phyloP scores from a whole-genome alignment of 345 rosid genomes.

The Lepidium africanum region DNA sequence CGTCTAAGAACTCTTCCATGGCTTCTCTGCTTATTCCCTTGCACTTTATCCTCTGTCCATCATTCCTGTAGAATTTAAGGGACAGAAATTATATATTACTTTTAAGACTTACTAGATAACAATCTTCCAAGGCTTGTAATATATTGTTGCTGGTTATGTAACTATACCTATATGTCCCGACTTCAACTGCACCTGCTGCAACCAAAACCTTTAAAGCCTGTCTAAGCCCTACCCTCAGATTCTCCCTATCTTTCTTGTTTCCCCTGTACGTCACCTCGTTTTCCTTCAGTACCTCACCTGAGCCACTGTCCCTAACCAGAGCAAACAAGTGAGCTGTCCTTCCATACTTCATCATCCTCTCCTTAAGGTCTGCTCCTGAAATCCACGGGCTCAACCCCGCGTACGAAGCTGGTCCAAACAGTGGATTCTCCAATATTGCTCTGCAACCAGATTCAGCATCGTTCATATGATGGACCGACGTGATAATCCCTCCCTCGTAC shows the following conservation, averaged over 20 bases:
- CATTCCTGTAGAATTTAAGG: slow-evolving; percentile 28
- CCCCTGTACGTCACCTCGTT: slow-evolving; percentile 35
- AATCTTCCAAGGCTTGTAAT: no score
- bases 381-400: slow-evolving; percentile 47
- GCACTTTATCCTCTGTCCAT: slow-evolving; percentile 52
- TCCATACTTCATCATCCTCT: slow-evolving; percentile 42
- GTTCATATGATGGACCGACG: slow-evolving; percentile 32
- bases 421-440: slow-evolving; percentile 59
- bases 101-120: neutral
- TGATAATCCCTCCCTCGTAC: slow-evolving; percentile 63
- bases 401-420: slow-evolving; percentile 41
- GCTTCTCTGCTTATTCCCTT: slow-evolving; percentile 28
- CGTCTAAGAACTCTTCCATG: slow-evolving; percentile 43
- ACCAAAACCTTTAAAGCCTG: slow-evolving; percentile 47
- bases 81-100: neutral
- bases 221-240: slow-evolving; percentile 36
- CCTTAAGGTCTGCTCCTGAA: slow-evolving; percentile 48
- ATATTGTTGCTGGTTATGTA: neutral
- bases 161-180: slow-evolving; percentile 42
- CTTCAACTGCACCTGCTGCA: slow-evolving; percentile 68
- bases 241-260: slow-evolving; percentile 32
- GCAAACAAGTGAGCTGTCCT: slow-evolving; percentile 49
- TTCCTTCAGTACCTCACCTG: slow-evolving; percentile 42
- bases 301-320: slow-evolving; percentile 40
- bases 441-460: slow-evolving; percentile 14